Conservation (phyloP, 768 basidiomycete genomes). For the Trametes elegans region DNA sequence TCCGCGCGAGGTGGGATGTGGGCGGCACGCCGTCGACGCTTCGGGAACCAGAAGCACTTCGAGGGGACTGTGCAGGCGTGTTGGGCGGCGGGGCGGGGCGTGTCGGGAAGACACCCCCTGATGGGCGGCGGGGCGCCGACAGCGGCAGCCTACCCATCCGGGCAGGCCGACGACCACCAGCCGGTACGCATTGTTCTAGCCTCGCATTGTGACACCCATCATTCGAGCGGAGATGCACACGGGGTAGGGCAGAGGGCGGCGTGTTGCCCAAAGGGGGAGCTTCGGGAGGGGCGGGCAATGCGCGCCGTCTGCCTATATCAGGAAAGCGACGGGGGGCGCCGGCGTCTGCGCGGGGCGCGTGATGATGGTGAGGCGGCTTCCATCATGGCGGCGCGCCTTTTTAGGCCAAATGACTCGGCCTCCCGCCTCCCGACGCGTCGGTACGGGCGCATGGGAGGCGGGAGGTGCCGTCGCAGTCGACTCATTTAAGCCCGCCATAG, state of each 20-base stretch:
- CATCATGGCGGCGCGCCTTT: constrained; percentile 11
- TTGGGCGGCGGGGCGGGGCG: not conserved
- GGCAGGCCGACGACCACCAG: not conserved
- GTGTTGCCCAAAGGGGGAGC: not conserved
- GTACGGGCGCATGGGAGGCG: not conserved
- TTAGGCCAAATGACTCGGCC: constrained; percentile 17
- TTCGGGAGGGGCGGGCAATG: not conserved
- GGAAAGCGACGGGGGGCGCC: constrained; percentile 8
- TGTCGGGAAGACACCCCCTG: not conserved
- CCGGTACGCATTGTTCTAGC: not conserved
- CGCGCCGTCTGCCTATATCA: not conserved
- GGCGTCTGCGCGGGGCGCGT: not conserved
- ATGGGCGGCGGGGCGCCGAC: not conserved
- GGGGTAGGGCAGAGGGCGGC: constrained; percentile 10
- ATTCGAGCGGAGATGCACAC: constrained; percentile 4
- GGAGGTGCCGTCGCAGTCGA: constrained; percentile 2
- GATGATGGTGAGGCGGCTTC: constrained; percentile 6
- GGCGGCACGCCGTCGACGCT: constrained; percentile 5
- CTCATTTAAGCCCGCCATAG: constrained; percentile 13
- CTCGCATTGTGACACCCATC: not conserved
- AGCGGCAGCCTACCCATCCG: not conserved
- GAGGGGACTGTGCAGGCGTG: not conserved
- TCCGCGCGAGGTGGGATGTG: no score
- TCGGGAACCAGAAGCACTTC: not conserved
- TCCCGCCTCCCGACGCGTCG: constrained; percentile 13